Evolutionary conservation across 371 early-diverging fungal genomes (phyloP).

Genomic region (Zychaea mexicana): DNA sequence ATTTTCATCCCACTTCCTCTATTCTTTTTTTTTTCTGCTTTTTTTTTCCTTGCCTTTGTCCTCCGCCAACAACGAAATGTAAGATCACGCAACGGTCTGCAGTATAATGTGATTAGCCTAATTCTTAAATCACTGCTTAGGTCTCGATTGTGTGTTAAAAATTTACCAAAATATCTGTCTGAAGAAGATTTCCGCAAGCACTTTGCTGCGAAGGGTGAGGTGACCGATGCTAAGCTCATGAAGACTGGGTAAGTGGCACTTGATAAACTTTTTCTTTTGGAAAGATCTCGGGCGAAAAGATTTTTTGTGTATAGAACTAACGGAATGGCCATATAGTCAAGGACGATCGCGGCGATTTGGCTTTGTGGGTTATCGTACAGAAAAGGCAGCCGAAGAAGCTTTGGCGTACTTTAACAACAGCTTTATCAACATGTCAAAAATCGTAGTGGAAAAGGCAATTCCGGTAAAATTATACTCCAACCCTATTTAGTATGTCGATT

Average conservation of each 20-base stretch:
- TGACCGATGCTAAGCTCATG: slow-evolving; percentile 93
- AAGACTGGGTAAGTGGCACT: slow-evolving; percentile 72
- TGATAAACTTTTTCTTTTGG: background rate
- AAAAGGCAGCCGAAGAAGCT: slow-evolving; percentile 83
- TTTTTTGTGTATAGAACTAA: background rate
- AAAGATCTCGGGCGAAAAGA: background rate
- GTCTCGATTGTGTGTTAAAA: slow-evolving; percentile 86
- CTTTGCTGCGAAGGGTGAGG: slow-evolving; percentile 81
- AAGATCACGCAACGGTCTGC: background rate
- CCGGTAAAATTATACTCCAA: slow-evolving; percentile 59
- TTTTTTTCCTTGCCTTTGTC: background rate
- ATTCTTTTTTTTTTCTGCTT: background rate
- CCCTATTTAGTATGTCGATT: too few species aligned
- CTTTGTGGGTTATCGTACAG: slow-evolving; percentile 89
- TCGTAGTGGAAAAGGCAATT: slow-evolving; percentile 87
- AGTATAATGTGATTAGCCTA: background rate
- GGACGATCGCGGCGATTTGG: slow-evolving; percentile 90
- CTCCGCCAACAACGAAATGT: background rate
- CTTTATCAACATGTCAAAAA: slow-evolving; percentile 87
- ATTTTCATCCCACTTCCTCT: background rate
- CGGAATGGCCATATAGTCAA: slow-evolving; percentile 35
- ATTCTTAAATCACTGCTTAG: too few species aligned
- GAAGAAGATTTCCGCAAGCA: slow-evolving; percentile 86
- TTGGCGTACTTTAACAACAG: slow-evolving; percentile 86
- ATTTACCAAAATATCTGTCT: slow-evolving; percentile 87